Evolutionary conservation across 139 green algal species (phyloP).

Genomic region (Tetraselmis striata): DNA sequence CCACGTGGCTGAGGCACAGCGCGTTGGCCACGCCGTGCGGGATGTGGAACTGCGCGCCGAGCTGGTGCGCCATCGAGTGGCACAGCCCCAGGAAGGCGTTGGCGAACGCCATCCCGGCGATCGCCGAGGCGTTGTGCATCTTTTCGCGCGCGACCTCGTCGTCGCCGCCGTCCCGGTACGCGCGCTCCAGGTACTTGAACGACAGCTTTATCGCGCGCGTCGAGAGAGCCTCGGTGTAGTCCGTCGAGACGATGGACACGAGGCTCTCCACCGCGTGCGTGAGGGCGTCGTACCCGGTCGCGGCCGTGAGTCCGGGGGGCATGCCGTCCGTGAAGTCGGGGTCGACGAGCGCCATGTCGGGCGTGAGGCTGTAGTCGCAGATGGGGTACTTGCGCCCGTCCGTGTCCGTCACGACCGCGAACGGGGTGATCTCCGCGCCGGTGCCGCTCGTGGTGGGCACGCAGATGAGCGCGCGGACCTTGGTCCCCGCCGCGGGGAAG

Average conservation of each 20-base stretch:
- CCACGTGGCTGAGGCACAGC: slow-evolving; percentile 57
- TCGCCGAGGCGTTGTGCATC: slow-evolving; percentile 60
- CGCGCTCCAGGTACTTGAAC: slow-evolving; percentile 3
- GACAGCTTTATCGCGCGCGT: slow-evolving; percentile 21
- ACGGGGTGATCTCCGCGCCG: slow-evolving; percentile 58
- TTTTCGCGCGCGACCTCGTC: slow-evolving; percentile 64
- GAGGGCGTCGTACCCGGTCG: slow-evolving; percentile 55
- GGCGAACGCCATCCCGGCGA: slow-evolving; percentile 71
- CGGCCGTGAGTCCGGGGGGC: slow-evolving; percentile 52
- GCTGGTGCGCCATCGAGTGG: slow-evolving; percentile 61
- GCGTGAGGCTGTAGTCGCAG: slow-evolving; percentile 52
- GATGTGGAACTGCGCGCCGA: slow-evolving; percentile 54
- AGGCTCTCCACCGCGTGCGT: slow-evolving; percentile 61
- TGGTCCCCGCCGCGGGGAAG: too few species aligned
- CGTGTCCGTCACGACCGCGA: slow-evolving; percentile 61
- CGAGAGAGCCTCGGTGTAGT: slow-evolving; percentile 58
- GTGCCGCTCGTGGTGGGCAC: slow-evolving; percentile 62
- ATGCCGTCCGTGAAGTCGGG: slow-evolving; percentile 30
- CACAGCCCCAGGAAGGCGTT: slow-evolving; percentile 70
- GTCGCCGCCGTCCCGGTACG: slow-evolving; percentile 6
- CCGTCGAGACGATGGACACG: slow-evolving; percentile 50
- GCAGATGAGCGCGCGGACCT: slow-evolving; percentile 32
- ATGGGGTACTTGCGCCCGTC: background rate
- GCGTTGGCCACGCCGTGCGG: slow-evolving; percentile 63
- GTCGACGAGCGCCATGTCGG: slow-evolving; percentile 36